Conservation (phyloP, 2,329 filamentous ascomycete species). For the Fusarium sp. region DNA sequence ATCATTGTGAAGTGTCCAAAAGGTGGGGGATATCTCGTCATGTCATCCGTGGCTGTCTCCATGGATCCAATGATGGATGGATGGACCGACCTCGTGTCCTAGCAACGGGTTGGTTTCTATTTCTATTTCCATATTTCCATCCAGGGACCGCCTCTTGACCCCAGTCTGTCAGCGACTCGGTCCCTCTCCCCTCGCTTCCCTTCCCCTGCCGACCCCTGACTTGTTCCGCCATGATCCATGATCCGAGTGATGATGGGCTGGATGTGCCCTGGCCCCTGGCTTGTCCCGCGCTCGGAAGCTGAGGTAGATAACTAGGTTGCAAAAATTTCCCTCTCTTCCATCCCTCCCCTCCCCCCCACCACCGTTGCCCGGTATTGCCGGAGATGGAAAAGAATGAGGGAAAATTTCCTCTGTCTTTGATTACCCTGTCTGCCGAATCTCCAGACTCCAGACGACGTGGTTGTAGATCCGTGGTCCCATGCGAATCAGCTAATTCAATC, state of each 20-base stretch:
- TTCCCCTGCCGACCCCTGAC: slow-evolving; percentile 18
- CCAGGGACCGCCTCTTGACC: background rate
- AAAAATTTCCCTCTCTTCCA: slow-evolving; percentile 16
- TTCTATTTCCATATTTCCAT: slow-evolving; percentile 15
- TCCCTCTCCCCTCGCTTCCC: background rate
- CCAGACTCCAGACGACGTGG: slow-evolving; percentile 14
- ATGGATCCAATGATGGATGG: background rate
- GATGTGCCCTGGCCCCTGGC: slow-evolving; percentile 19
- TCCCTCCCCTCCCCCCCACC: background rate
- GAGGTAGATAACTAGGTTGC: background rate
- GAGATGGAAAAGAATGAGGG: background rate
- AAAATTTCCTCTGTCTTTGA: slow-evolving; percentile 4
- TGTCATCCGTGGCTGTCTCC: slow-evolving; percentile 2
- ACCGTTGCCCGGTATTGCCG: slow-evolving; percentile 11
- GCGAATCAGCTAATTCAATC: slow-evolving; percentile 32
- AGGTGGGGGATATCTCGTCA: slow-evolving; percentile 20
- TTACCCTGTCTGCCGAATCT: slow-evolving; percentile 17
- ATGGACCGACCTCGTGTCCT: slow-evolving; percentile 1
- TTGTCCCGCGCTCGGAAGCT: slow-evolving; percentile 22
- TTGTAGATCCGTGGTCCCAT: slow-evolving; percentile 40
- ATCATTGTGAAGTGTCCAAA: slow-evolving; percentile 4
- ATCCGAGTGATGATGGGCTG: slow-evolving; percentile 19
- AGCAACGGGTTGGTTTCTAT: slow-evolving; percentile 23
- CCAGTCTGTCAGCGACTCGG: slow-evolving; percentile 12
- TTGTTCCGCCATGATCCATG: slow-evolving; percentile 15